Evolutionary conservation across 2,329 filamentous ascomycete species (phyloP).

Genomic region (Pseudogymnoascus sp.): DNA sequence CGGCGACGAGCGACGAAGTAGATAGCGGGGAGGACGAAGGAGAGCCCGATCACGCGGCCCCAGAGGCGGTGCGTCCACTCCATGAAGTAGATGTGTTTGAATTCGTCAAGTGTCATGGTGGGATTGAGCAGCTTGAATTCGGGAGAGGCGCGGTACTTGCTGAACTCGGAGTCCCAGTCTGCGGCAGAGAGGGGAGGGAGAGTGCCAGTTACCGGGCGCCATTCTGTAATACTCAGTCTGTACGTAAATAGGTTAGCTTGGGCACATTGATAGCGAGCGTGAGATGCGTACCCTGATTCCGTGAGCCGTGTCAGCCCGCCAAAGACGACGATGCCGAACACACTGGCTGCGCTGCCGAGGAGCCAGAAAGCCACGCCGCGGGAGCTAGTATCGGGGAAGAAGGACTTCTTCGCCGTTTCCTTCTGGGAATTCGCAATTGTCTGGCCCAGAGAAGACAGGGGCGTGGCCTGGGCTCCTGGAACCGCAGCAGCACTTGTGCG

Average conservation of each 20-base stretch:
- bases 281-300: constrained; percentile 70
- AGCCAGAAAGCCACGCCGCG: constrained; percentile 87
- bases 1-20: constrained; percentile 79
- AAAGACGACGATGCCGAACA: constrained; percentile 95
- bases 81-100: constrained; percentile 99
- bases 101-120: constrained; percentile 84
- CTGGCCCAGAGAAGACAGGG: constrained; percentile 19
- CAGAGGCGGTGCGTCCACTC: constrained; percentile 95
- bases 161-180: constrained; percentile 89
- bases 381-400: constrained; percentile 48
- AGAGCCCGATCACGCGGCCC: constrained; percentile 84
- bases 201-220: constrained; percentile 90
- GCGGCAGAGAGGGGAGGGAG: constrained; percentile 68
- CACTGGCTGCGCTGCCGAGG: constrained; percentile 79
- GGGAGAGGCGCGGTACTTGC: constrained; percentile 83
- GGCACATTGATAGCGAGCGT: constrained; percentile 13
- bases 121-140: constrained; percentile 91
- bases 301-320: constrained; percentile 89
- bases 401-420: constrained; percentile 13
- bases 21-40: constrained; percentile 77
- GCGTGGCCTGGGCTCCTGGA: constrained; percentile 13
- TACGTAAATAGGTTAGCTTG: constrained; percentile 11
- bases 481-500: constrained; percentile 8
- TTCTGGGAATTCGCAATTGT: constrained; percentile 16
- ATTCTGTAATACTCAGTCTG: constrained; percentile 96